phyloP scores from a whole-genome alignment of 805 yeast species.

The Wickerhamomyces bisporus region DNA sequence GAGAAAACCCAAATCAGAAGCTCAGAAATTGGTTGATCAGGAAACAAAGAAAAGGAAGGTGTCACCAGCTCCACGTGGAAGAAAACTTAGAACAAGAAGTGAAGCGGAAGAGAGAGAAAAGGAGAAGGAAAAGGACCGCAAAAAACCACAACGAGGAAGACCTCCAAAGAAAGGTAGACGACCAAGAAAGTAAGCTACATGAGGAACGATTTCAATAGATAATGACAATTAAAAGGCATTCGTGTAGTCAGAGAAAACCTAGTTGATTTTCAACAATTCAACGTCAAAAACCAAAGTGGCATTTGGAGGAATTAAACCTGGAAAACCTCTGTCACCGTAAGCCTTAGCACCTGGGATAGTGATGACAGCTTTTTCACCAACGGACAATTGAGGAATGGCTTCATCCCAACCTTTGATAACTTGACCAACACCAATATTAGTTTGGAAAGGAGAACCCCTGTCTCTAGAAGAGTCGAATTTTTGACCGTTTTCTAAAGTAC shows the following conservation, averaged over 20 bases:
- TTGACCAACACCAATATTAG: slow-evolving; percentile 91
- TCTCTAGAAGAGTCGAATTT: slow-evolving; percentile 94
- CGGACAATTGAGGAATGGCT: slow-evolving; percentile 85
- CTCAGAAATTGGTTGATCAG: neutral
- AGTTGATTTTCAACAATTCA: slow-evolving; percentile 51
- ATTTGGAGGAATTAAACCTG: slow-evolving; percentile 94
- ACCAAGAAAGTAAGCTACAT: slow-evolving; percentile 3
- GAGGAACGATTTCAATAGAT: no score
- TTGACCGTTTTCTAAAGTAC: slow-evolving; percentile 92
- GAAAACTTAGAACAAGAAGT: slow-evolving; percentile 7
- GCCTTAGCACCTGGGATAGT: slow-evolving; percentile 93
- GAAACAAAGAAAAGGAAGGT: slow-evolving; percentile 3
- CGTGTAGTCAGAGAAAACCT: slow-evolving; percentile 9
- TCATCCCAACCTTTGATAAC: slow-evolving; percentile 97
- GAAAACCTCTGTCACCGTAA: slow-evolving; percentile 93
- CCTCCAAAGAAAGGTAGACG: slow-evolving; percentile 8
- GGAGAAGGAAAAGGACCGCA: neutral
- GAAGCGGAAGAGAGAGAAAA: slow-evolving; percentile 13
- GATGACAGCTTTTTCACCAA: slow-evolving; percentile 89
- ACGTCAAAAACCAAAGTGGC: slow-evolving; percentile 88
- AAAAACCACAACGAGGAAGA: no score
- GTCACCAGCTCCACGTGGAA: slow-evolving; percentile 2
- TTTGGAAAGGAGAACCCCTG: slow-evolving; percentile 93
- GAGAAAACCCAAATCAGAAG: neutral
- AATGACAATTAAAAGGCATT: neutral